Percentiles rank a stretch among this genome's conserved stretches.
Conservation (phyloP, 306 rosid genomes). For the Cucumis sativus region DNA sequence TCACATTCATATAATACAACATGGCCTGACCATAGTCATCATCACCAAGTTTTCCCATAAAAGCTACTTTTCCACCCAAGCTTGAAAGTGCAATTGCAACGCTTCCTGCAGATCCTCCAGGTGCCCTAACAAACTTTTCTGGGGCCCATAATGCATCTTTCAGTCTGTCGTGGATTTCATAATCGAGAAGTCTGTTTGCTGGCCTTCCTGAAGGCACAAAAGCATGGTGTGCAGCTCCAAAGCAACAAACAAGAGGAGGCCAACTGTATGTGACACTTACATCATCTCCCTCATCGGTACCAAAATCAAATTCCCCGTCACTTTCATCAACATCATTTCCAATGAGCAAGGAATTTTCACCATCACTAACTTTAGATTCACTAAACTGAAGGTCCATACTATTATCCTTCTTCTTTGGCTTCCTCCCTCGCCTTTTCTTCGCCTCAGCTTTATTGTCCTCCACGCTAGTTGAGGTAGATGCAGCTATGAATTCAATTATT, state of each 20-base stretch:
- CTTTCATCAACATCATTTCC: slow-evolving; percentile 38
- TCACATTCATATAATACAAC: slow-evolving; percentile 68
- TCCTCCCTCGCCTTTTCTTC: slow-evolving; percentile 44
- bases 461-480: slow-evolving; percentile 27
- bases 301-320: slow-evolving; percentile 33
- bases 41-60: slow-evolving; percentile 95
- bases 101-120: slow-evolving; percentile 73
- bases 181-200: slow-evolving; percentile 62
- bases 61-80: slow-evolving; percentile 88
- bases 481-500: slow-evolving; percentile 23
- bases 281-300: slow-evolving; percentile 64
- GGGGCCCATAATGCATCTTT: slow-evolving; percentile 74
- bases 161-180: slow-evolving; percentile 66
- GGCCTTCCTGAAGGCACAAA: slow-evolving; percentile 88
- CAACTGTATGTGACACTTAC: slow-evolving; percentile 62
- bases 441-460: slow-evolving; percentile 47
- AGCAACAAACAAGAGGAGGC: slow-evolving; percentile 99
- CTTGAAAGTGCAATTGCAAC: slow-evolving; percentile 86
- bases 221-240: slow-evolving; percentile 84
- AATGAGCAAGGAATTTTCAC: slow-evolving; percentile 33
- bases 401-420: slow-evolving; percentile 31
- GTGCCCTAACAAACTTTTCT: slow-evolving; percentile 65
- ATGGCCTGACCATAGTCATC: slow-evolving; percentile 73
- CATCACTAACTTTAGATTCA: slow-evolving; percentile 33
- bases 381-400: slow-evolving; percentile 23